Evolutionary conservation across 1,284 basidiomycete species (phyloP).

Genomic region (Ceratobasidium theobromae): DNA sequence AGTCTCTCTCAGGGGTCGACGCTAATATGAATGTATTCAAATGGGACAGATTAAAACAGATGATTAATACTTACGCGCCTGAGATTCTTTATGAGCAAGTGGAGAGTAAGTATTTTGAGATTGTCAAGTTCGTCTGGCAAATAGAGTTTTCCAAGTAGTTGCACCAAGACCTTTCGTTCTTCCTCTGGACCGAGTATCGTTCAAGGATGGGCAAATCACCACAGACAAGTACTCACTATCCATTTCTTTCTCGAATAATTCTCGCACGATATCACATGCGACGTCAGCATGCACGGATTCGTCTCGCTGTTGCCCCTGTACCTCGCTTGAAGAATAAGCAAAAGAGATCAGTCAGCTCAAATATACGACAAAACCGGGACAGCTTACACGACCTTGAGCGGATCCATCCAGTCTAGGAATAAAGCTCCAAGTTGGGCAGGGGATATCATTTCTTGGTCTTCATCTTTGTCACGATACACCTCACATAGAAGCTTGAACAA

Average conservation of each 20-base stretch:
- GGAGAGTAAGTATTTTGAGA: conserved; percentile 60
- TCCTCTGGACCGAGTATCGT: conserved; percentile 54
- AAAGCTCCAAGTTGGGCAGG: conserved; percentile 80
- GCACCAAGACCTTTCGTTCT: conserved; percentile 77
- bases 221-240: conserved; percentile 45
- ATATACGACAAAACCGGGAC: conserved; percentile 38
- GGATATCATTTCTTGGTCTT: conserved; percentile 77
- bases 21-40: conserved; percentile 47
- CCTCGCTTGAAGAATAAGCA: conserved; percentile 40
- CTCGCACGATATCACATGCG: conserved; percentile 71
- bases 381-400: conserved; percentile 73
- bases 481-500: conserved; percentile 69
- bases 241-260: conserved; percentile 53
- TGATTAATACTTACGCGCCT: conserved; percentile 53
- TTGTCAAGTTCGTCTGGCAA: conserved; percentile 68
- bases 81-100: conserved; percentile 61
- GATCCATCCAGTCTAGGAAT: conserved; percentile 93
- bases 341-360: not conserved
- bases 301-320: conserved; percentile 49
- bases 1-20: conserved; percentile 70
- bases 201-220: not conserved
- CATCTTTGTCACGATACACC: conserved; percentile 72
- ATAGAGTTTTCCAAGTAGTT: conserved; percentile 76
- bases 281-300: conserved; percentile 74
- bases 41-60: not conserved